A percentile compares a stretch with the other conserved stretches of the same genome.
phyloP scores from a whole-genome alignment of 2,329 filamentous ascomycete genomes.

The Penicillium palitans region DNA sequence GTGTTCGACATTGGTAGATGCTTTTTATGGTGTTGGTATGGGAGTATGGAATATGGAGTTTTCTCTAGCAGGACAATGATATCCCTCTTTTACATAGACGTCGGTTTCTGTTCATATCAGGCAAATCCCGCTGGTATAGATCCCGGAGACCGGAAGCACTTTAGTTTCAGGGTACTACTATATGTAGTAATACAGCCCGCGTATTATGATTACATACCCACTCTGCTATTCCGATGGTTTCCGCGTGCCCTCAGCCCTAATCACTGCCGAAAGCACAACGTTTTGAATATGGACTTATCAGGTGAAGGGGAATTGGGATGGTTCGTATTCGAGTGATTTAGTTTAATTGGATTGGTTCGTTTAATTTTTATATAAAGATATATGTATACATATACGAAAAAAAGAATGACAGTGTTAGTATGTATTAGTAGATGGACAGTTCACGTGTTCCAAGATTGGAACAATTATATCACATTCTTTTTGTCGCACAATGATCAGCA shows the following conservation, averaged over 20 bases:
- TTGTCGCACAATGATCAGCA: conserved; percentile 18
- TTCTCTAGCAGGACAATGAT: conserved; percentile 2
- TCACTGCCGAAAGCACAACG: conserved; percentile 18
- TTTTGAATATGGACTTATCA: not conserved
- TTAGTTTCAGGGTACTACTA: not conserved
- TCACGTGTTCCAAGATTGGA: conserved; percentile 4
- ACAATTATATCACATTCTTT: conserved; percentile 18
- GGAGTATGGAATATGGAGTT: not conserved
- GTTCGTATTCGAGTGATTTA: not conserved
- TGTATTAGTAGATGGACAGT: not conserved
- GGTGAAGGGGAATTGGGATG: not conserved
- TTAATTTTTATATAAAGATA: not conserved
- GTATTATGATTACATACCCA: conserved; percentile 29
- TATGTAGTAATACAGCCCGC: conserved; percentile 12
- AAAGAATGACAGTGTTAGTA: not conserved
- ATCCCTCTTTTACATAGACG: not conserved
- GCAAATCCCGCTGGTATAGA: conserved; percentile 1
- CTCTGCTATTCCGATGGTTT: conserved; percentile 25
- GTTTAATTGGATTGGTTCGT: not conserved
- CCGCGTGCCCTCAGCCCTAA: conserved; percentile 32
- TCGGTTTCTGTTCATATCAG: not conserved
- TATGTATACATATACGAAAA: not conserved
- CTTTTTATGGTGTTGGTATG: not conserved
- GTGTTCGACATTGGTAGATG: conserved; percentile 67
- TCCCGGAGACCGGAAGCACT: conserved; percentile 3